phyloP scores from a whole-genome alignment of 257 asterid genomes.

The Capsicum pubescens region DNA sequence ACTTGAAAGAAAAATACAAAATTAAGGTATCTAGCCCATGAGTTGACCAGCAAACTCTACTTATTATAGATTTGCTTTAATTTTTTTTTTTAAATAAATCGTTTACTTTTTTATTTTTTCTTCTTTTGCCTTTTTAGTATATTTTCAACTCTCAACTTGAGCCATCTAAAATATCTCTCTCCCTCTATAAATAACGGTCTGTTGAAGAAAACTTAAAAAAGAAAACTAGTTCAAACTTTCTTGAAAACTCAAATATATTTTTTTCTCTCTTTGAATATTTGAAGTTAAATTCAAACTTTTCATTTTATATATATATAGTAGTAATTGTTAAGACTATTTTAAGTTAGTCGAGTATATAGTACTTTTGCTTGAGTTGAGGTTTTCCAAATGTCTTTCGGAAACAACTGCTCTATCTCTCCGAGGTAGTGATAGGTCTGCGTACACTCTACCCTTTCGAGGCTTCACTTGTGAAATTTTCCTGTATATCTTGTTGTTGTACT shows the following conservation, averaged over 20 bases:
- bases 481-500: too few relatives aligned
- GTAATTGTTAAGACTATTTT: neutral
- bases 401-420: too few relatives aligned
- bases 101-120: neutral
- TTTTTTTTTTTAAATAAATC: neutral
- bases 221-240: neutral
- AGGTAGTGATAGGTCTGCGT: too few relatives aligned
- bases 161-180: neutral
- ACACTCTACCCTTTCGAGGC: too few relatives aligned
- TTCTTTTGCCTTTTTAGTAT: neutral
- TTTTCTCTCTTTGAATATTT: neutral
- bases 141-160: constrained; percentile 26
- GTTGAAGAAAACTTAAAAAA: neutral
- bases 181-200: constrained; percentile 27
- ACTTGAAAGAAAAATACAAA: neutral
- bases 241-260: neutral
- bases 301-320: neutral
- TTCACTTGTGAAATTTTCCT: too few relatives aligned
- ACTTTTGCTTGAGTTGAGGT: neutral
- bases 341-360: neutral
- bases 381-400: too few relatives aligned
- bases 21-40: neutral
- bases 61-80: neutral
- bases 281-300: neutral
- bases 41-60: neutral